A percentile compares a stretch with the other conserved stretches of the same genome.
Conservation (phyloP, 1,284 basidiomycete species). For the Tylopilus sp. region DNA sequence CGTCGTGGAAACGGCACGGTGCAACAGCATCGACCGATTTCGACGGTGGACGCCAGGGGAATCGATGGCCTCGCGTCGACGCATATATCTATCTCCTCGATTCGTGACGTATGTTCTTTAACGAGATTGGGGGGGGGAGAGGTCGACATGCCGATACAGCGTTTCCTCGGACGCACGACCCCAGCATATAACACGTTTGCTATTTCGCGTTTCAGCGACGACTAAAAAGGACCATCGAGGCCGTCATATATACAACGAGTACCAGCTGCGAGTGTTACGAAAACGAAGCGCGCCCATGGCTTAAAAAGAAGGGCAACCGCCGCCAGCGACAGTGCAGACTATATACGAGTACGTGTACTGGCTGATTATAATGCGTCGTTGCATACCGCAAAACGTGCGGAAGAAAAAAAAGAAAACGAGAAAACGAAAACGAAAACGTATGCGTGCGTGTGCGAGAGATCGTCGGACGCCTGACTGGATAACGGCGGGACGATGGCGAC, state of each 20-base stretch:
- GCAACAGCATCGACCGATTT: too few species aligned
- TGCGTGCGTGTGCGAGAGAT: constrained; percentile 17
- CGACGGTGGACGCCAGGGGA: not conserved
- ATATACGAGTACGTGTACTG: constrained; percentile 23
- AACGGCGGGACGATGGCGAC: constrained; percentile 6
- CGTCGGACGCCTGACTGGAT: constrained; percentile 9
- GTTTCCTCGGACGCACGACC: too few species aligned
- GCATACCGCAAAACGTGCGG: constrained; percentile 16
- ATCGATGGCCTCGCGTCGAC: too few species aligned
- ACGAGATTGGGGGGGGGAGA: too few species aligned
- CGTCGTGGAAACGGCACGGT: not conserved
- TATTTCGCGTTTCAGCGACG: constrained; percentile 9
- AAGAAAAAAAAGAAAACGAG: not conserved
- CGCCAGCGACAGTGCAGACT: constrained; percentile 26
- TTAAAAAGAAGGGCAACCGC: constrained; percentile 3
- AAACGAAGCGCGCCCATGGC: constrained; percentile 11
- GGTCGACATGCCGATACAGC: too few species aligned
- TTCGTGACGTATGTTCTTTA: not conserved
- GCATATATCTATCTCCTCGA: not conserved
- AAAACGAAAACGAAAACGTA: constrained; percentile 3
- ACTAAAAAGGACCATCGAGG: constrained; percentile 15
- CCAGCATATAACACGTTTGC: constrained; percentile 6
- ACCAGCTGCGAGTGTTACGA: constrained; percentile 21
- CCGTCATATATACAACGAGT: constrained; percentile 1
- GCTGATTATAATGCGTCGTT: constrained; percentile 30